Base-by-base conservation (phyloP, 108 stramenopile genomes). In the Stephanodiscus minutulus region DNA sequence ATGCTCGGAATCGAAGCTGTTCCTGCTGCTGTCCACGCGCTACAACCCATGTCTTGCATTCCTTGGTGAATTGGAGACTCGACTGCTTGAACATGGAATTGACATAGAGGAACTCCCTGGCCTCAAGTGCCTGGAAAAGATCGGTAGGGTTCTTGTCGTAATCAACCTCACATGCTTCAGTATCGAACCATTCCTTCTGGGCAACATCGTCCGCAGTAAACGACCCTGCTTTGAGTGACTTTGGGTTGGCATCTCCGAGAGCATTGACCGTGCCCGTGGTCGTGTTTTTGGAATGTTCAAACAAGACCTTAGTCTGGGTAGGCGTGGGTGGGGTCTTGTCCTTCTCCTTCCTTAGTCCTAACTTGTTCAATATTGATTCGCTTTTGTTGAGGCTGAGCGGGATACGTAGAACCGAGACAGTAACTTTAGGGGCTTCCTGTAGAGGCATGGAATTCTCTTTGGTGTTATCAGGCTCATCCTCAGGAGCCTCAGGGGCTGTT, bases 131-230 rank as follows among this genome's bases (percentile, higher is more conserved):
- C 43, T 74, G 72, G 73, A 74, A 79, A 2, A 79, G 72, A 47
- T 79, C 77, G 20, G 77, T 79, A 48, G 77, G 77, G 60, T 61
- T 68, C 24, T 67, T 79, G 67, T 79, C 77, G 35, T 74, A 79
- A 50, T 79, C 77, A 24, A 67, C 58, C 61, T 79, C 77, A 31
- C 36, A 49, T 29, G 76, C 76, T 9, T 64, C 57, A 37, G 76
- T 68, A 56, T 77, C 76, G 29, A 77, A 77, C 76, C 68, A 70
- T 77, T 77, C 76, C 50, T 55, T 62, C 56, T 64, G 48, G 25
- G 56, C 25, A 29, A 46, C 5, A 9, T 35, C 46, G 5, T 49
- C n/a, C n/a, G n/a, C n/a, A n/a, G n/a, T n/a, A n/a, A n/a, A n/a
- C n/a, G n/a, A n/a, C n/a, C n/a, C 46, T 33, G 35, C 44, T 11